Base-by-base conservation (phyloP, 441 rosid species). In the Biscutella laevigata region DNA sequence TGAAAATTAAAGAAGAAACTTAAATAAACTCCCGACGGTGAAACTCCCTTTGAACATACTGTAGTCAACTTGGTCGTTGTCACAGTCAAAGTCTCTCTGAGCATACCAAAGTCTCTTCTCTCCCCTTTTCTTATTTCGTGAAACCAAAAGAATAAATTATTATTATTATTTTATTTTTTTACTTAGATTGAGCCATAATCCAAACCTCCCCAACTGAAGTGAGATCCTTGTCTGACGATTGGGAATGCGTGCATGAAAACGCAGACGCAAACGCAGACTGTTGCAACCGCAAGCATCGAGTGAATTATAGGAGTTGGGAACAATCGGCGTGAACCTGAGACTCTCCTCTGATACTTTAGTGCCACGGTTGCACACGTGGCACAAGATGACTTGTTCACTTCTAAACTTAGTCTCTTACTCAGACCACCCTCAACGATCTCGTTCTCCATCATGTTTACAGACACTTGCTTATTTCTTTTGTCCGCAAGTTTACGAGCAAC, bases 231-330 rank as follows among this genome's bases (percentile, higher is more conserved):
- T 40, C 91, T 77, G 45, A 84, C 73, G 13, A 74, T 62, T 0
- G 91, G 94, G 17, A 73, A 71, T 17, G 87, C 89, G 26, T 92
- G 82, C 62, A 79, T 56, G 81, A 85, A 85, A 35, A 88, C 71
- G 70, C 97, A 88, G 40, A 88, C 97, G 70, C 97, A 88, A 57
- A 88, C 95, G 42, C 95, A 88, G 16, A 88, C 95, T 0, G 97
- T 89, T 1, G 95, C 97, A 62, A 88, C 71, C 53, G 90, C 84
- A 16, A 88, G 90, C 89, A 88, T 78, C 9, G 95, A 88, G 69
- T 88, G 89, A 65, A 83, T 65, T 37, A 74, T 80, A 6, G 97
- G 88, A 37, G 84, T 86, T 59, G 80, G 86, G 79, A 86, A 87
- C 67, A 88, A 67, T 17, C 90, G 84, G 8, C 56, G 82, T 12